Conservation (phyloP, 2,329 filamentous ascomycete genomes). For the Beauveria scarabaeidicola region DNA sequence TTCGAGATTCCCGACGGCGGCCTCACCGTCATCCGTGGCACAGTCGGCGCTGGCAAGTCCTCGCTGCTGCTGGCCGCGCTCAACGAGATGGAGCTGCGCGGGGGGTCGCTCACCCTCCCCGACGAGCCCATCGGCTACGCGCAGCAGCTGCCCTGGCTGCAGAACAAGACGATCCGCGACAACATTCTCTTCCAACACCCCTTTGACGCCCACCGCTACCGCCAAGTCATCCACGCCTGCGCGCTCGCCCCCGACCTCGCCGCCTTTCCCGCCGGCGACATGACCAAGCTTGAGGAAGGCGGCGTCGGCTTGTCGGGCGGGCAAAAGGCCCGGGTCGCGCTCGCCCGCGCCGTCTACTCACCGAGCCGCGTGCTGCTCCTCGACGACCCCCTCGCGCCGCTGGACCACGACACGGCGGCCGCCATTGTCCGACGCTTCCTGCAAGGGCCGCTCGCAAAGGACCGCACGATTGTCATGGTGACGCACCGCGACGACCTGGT, state of each 20-base stretch:
- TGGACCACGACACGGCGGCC: slow-evolving; percentile 54
- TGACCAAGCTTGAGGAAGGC: slow-evolving; percentile 52
- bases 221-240: slow-evolving; percentile 52
- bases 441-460: slow-evolving; percentile 49
- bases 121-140: slow-evolving; percentile 46
- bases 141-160: slow-evolving; percentile 55
- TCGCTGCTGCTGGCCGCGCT: slow-evolving; percentile 51
- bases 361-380: slow-evolving; percentile 47
- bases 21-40: slow-evolving; percentile 48
- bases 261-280: slow-evolving; percentile 48
- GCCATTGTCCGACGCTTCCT: slow-evolving; percentile 55
- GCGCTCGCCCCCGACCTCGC: slow-evolving; percentile 48
- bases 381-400: slow-evolving; percentile 54
- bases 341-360: slow-evolving; percentile 56
- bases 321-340: slow-evolving; percentile 52
- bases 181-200: slow-evolving; percentile 56
- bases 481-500: slow-evolving; percentile 75
- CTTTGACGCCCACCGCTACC: slow-evolving; percentile 48
- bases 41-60: slow-evolving; percentile 54
- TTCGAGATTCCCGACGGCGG: slow-evolving; percentile 42
- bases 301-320: slow-evolving; percentile 56
- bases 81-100: slow-evolving; percentile 58
- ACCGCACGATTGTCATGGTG: slow-evolving; percentile 67
- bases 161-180: slow-evolving; percentile 56
- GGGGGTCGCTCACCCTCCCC: slow-evolving; percentile 39